A percentile compares a stretch with the other conserved stretches of the same genome.
These are phyloP conservation scores for Phaseolus lunatus DNA, from an alignment of 306 rosid genomes.

Conservation along the genomic window DNA sequence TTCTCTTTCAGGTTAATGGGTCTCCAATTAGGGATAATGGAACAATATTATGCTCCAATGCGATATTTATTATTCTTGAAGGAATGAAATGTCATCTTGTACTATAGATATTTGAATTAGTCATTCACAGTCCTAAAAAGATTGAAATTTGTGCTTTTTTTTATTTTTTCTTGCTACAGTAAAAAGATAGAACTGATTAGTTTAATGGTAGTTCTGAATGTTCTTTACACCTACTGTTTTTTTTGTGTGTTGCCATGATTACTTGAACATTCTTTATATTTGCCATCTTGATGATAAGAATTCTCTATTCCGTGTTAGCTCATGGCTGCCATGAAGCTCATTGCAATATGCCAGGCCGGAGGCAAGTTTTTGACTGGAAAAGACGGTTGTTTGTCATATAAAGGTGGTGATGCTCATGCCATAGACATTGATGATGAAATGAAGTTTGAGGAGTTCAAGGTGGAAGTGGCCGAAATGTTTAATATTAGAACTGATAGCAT, in stretches of 20 bases:
- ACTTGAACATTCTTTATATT: background rate
- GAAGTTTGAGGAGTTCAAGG: slow-evolving; percentile 73
- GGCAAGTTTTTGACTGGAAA: slow-evolving; percentile 75
- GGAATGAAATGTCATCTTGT: background rate
- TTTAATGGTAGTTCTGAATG: slow-evolving; percentile 2
- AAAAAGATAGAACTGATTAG: background rate
- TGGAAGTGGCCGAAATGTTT: slow-evolving; percentile 87
- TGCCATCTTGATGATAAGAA: slow-evolving; percentile 11
- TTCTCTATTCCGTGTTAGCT: slow-evolving; percentile 50
- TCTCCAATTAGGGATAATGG: background rate
- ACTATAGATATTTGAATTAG: background rate
- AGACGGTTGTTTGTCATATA: slow-evolving; percentile 76
- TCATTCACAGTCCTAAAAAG: slow-evolving; percentile 10
- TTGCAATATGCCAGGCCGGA: slow-evolving; percentile 92
- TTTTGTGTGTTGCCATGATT: slow-evolving; percentile 7
- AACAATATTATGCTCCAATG: background rate
- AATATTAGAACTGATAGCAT: slow-evolving; percentile 54
- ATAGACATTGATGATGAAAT: slow-evolving; percentile 82
- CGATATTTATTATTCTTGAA: too few relatives aligned
- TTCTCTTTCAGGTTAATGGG: background rate
- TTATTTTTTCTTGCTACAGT: background rate
- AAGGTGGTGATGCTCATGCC: slow-evolving; percentile 91
- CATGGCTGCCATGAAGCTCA: slow-evolving; percentile 75
- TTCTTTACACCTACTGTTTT: background rate
- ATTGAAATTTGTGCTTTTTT: background rate